Evolutionary conservation across 2,329 filamentous ascomycete genomes (phyloP), one percentile per base, ranked within the genome.

Genomic region (Colletotrichum theobromicola): DNA sequence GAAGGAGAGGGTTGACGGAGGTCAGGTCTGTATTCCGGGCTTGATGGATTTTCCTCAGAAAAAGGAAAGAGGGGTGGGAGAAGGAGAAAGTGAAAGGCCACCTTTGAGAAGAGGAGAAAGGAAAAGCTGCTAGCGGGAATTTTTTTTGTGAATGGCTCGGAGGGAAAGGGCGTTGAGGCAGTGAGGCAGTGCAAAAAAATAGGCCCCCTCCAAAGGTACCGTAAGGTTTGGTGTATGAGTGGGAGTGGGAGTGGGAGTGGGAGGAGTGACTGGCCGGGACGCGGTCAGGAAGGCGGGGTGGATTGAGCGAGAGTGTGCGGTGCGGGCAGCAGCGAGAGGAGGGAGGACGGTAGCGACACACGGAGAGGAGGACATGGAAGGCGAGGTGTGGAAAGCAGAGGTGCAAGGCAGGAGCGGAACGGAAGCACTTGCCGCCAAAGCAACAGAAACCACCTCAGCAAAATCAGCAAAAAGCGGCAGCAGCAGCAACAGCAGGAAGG

Each of bases 121-220:
- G 68, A 74, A 74, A 61, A 67, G 21, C 46, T 70, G 66, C 46
- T 74, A 74, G 72, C 72, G 72, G 72, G 61, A 42, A 72, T 61
- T 74, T 66, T 74, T 61, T 62, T 67, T 60, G 57, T 62, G 71
- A 63, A 72, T 66, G 72, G 68, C 55, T 42, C 62, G 61, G 37
- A 53, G 28, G 68, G 62, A 72, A 63, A 74, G 68, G 72, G 72
- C 72, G 72, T 74, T 74, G 68, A 74, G 72, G 72, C 72, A 74
- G 72, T 74, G 72, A 74, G 72, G 72, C 72, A 74, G 72, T 74
- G 72, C 72, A 74, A 70, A 74, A 73, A 74, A 72, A 72, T 58
- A 57, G 62, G 68, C 34, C 57, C 37, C 68, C 57, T 32, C 57
- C 57, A 60, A 66, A 74, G 67, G 68, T 63, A 70, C 34, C 60